A percentile compares a stretch with the other conserved stretches of the same genome.
Conservation (phyloP, 352 stramenopile species). For the Globisporangium cederbergense region DNA sequence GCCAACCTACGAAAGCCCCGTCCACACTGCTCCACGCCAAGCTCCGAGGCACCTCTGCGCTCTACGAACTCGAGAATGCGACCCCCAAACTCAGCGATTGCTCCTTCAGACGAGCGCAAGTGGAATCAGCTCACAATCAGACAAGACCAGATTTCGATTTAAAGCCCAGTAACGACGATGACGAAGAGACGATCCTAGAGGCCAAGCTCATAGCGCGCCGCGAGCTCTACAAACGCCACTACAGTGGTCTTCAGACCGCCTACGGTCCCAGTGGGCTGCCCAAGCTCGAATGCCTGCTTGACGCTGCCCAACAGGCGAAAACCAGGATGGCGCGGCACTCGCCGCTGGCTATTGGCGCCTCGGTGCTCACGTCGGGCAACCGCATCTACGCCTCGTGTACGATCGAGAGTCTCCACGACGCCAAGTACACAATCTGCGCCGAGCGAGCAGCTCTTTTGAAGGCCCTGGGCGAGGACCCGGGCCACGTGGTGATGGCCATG, state of each 20-base stretch:
- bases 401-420: conserved; percentile 38
- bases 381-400: conserved; percentile 37
- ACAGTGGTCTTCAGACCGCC: conserved; percentile 28
- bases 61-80: conserved; percentile 32
- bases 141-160: neutral
- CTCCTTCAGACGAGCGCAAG: conserved; percentile 3
- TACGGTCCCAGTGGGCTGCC: conserved; percentile 26
- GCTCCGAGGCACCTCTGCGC: conserved; percentile 23
- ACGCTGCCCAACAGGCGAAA: conserved; percentile 38
- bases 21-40: conserved; percentile 29
- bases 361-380: conserved; percentile 43
- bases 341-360: conserved; percentile 41
- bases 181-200: conserved; percentile 17
- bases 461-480: conserved; percentile 23
- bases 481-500: conserved; percentile 35
- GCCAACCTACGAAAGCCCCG: neutral
- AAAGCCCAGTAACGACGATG: neutral
- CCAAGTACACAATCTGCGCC: conserved; percentile 42
- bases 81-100: conserved; percentile 26
- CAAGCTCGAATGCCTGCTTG: conserved; percentile 51
- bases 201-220: conserved; percentile 35
- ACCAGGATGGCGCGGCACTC: conserved; percentile 24
- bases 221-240: conserved; percentile 51
- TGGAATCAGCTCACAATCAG: conserved; percentile 9
- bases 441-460: conserved; percentile 58